These are phyloP conservation scores for Exophiala lecanii-corni DNA, from an alignment of 2,329 filamentous ascomycete genomes.

Conservation along the genomic window DNA sequence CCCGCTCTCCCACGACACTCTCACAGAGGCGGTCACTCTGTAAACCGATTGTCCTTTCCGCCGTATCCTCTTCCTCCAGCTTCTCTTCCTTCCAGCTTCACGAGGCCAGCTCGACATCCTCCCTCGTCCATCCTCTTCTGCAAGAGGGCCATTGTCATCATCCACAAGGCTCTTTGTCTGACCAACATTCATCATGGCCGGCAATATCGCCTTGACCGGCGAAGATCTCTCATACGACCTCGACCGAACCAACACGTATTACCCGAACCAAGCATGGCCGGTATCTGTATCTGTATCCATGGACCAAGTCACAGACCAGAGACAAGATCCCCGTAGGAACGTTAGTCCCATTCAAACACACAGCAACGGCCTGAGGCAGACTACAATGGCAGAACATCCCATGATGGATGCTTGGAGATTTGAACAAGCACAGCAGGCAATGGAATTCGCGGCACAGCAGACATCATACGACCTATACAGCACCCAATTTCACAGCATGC, in stretches of 20 bases:
- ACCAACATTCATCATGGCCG: constrained; percentile 33
- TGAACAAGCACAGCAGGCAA: constrained; percentile 32
- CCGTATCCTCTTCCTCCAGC: constrained; percentile 14
- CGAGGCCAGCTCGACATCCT: constrained; percentile 16
- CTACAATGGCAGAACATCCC: constrained; percentile 38
- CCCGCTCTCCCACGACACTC: constrained; percentile 17
- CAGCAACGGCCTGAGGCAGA: constrained; percentile 41
- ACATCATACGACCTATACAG: constrained; percentile 53
- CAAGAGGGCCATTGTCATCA: constrained; percentile 9
- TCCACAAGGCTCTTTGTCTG: constrained; percentile 21
- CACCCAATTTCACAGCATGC: constrained; percentile 51
- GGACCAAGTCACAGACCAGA: constrained; percentile 33
- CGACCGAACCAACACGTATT: constrained; percentile 42
- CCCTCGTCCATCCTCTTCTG: constrained; percentile 21
- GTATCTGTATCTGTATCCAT: constrained; percentile 40
- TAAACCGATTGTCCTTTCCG: constrained; percentile 18
- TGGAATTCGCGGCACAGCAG: constrained; percentile 28
- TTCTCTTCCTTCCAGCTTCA: constrained; percentile 21
- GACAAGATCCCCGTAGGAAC: constrained; percentile 35
- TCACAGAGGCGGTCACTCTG: constrained; percentile 23
- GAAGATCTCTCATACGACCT: constrained; percentile 46
- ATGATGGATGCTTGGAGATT: constrained; percentile 46
- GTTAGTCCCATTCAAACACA: constrained; percentile 40
- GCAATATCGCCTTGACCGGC: constrained; percentile 41
- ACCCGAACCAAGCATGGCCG: constrained; percentile 40